Base-by-base conservation (phyloP, 2,329 filamentous ascomycete species). In the Paradendryphiella salina region DNA sequence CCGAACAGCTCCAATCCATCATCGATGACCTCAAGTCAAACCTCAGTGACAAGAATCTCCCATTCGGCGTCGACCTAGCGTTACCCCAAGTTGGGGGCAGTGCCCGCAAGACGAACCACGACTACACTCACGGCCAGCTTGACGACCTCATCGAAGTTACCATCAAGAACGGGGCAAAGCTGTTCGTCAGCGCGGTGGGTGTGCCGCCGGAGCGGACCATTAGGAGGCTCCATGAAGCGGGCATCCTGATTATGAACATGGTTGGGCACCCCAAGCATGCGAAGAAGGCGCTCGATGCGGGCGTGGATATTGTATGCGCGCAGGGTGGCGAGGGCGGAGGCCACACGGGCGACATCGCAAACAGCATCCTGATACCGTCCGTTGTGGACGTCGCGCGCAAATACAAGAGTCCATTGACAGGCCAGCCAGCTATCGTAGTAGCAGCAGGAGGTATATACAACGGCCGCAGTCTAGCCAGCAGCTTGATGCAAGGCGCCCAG, bases 231-330 rank as follows among this genome's bases (percentile, higher is more conserved):
- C 93, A 97, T 68, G 80, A 81, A 7, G 87, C 88, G 0, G 89
- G 88, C 0, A 88, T 97, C 33, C 70, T 95, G 52, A 81, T 96
- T 29, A 96, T 96, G 91, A 96, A 96, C 73, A 96, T 96, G 92
- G 91, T 96, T 15, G 93, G 93, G 0, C 89, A 92, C 64, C 92
- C 93, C 1, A 90, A 88, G 71, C 93, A 97, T 72, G 92, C 92
- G 0, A 83, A 87, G 71, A 96, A 96, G 77, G 92, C 92, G 2
- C 78, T 97, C 3, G 84, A 90, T 41, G 83, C 87, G 0, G 93
- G 93, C 35, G 90, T 96, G 8, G 93, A 97, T 74, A 86, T 96
- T 58, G 82, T 97, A 5, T 96, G 91, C 71, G 86, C 92, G 2
- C 93, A 97, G 77, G 93, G 93, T 38, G 90, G 90, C 43, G 93